These are phyloP conservation scores for Gaeumannomyces sp. DNA, from an alignment of 2,329 filamentous ascomycete species.

Conservation along the genomic window DNA sequence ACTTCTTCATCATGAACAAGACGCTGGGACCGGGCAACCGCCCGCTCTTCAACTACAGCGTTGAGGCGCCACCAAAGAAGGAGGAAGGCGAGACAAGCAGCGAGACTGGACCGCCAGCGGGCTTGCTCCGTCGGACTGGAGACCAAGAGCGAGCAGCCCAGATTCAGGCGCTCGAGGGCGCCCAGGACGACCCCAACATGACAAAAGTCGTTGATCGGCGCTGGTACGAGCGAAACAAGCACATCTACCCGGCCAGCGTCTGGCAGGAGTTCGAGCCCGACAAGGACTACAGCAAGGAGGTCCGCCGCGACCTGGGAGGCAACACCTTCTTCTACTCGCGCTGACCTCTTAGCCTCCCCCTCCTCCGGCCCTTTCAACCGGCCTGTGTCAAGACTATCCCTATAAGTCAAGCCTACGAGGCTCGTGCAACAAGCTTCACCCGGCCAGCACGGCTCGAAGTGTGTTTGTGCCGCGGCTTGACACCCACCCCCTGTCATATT, in stretches of 20 bases:
- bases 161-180: constrained; percentile 63
- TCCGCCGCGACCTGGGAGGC: constrained; percentile 77
- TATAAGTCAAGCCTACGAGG: constrained; percentile 6
- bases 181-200: constrained; percentile 65
- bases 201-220: constrained; percentile 94
- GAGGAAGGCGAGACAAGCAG: constrained; percentile 2
- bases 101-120: constrained; percentile 13
- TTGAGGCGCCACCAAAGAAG: constrained; percentile 34
- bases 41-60: constrained; percentile 69
- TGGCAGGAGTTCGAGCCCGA: constrained; percentile 95
- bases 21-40: constrained; percentile 65
- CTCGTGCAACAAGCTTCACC: no score
- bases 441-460: no score
- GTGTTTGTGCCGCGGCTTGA: constrained; percentile 3
- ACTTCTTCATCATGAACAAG: constrained; percentile 93
- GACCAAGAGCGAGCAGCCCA: constrained; percentile 33
- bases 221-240: constrained; percentile 97
- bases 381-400: neutral
- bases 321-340: constrained; percentile 86
- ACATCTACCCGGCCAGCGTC: constrained; percentile 92
- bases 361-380: neutral
- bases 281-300: constrained; percentile 71
- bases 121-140: constrained; percentile 30
- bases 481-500: neutral
- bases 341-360: constrained; percentile 16